These are phyloP conservation scores for Saccharomycopsis olivae DNA, from an alignment of 805 yeast species.

Conservation along the genomic window DNA sequence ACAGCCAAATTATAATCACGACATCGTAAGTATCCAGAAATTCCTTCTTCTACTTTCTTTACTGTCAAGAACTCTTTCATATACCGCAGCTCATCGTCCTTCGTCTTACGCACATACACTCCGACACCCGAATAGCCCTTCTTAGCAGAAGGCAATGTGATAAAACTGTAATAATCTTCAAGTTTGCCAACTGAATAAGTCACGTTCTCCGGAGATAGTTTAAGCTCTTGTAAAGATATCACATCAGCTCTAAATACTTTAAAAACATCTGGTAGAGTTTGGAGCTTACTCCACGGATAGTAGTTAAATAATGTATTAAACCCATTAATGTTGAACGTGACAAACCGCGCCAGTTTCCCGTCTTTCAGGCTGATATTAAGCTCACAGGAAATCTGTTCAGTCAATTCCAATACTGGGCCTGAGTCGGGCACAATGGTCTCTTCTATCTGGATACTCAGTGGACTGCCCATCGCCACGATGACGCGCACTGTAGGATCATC, in stretches of 20 bases:
- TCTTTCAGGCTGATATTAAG: not conserved
- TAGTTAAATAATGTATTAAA: constrained; percentile 69
- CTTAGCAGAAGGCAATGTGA: constrained; percentile 54
- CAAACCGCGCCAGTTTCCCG: constrained; percentile 35
- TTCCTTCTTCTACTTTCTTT: constrained; percentile 78
- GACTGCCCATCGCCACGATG: too few species aligned
- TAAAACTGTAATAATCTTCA: constrained; percentile 50
- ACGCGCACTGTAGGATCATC: too few species aligned
- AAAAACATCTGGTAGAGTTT: constrained; percentile 33
- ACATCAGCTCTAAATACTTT: constrained; percentile 55
- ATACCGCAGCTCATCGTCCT: constrained; percentile 26
- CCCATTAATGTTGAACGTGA: constrained; percentile 82
- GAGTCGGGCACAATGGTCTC: too few species aligned
- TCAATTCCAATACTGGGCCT: too few species aligned
- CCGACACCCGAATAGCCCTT: constrained; percentile 94
- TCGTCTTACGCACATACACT: constrained; percentile 53
- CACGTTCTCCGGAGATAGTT: constrained; percentile 44
- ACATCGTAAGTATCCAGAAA: constrained; percentile 52
- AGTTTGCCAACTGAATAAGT: constrained; percentile 39
- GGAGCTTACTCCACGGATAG: constrained; percentile 65
- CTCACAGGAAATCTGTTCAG: too few species aligned
- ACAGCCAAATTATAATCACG: constrained; percentile 5
- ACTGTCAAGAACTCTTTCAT: constrained; percentile 37
- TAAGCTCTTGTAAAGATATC: constrained; percentile 80
- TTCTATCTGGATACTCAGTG: too few species aligned